A percentile compares a stretch with the other conserved stretches of the same genome.
phyloP scores from a whole-genome alignment of 371 early-diverging fungal genomes.

The Syncephalastrum racemosum region DNA sequence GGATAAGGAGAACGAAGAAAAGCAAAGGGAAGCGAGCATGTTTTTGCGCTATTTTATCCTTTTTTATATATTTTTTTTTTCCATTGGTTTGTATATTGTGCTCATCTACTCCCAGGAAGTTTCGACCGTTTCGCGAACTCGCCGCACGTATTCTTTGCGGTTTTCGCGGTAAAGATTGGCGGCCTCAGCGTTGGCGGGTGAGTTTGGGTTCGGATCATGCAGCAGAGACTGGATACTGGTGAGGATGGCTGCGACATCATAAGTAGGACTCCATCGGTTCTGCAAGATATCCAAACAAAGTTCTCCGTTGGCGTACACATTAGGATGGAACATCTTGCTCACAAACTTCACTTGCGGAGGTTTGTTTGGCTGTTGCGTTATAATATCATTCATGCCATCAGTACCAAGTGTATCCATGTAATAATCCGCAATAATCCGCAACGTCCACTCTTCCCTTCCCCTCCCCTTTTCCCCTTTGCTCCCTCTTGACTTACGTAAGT shows the following conservation, averaged over 20 bases:
- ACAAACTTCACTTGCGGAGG: slow-evolving; percentile 98
- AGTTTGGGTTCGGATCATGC: slow-evolving; percentile 98
- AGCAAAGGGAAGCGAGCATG: no score
- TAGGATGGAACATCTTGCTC: slow-evolving; percentile 99
- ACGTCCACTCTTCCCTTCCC: background rate
- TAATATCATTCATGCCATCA: no score
- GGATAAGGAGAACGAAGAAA: no score
- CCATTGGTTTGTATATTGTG: background rate
- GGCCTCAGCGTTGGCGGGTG: slow-evolving; percentile 98
- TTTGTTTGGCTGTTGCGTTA: slow-evolving; percentile 79
- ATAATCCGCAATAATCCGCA: no score
- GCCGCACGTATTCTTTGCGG: slow-evolving; percentile 89
- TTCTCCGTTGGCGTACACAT: slow-evolving; percentile 98
- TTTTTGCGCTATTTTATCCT: no score
- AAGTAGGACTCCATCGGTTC: slow-evolving; percentile 98
- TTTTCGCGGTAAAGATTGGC: slow-evolving; percentile 94
- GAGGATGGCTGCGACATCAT: slow-evolving; percentile 95
- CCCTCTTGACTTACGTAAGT: slow-evolving; percentile 64
- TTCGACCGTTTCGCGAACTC: slow-evolving; percentile 95
- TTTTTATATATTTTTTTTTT: no score
- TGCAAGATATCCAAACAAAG: slow-evolving; percentile 99
- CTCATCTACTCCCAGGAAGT: slow-evolving; percentile 77
- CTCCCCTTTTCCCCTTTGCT: background rate
- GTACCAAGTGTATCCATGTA: background rate
- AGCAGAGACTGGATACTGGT: slow-evolving; percentile 97